Evolutionary conservation across 2,329 filamentous ascomycete genomes (phyloP), one percentile per base, ranked within the genome.

Genomic region (Cytospora chrysosperma): DNA sequence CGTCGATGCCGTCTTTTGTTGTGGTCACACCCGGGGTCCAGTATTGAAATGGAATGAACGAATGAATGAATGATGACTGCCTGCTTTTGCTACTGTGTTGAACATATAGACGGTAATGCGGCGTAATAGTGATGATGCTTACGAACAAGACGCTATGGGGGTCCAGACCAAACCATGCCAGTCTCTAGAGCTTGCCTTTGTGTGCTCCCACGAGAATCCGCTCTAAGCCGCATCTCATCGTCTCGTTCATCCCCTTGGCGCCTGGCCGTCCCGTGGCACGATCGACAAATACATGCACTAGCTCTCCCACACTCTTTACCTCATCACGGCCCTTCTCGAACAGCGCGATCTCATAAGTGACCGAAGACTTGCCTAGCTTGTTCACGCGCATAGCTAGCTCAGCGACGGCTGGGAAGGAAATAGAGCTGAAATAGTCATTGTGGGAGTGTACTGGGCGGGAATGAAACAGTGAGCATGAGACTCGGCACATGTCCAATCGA

Each of bases 311-410:
- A 13, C 92, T 92, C 72, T 90, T 92, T 12, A 95, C 91, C 24
- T 84, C 79, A 1, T 91, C 86, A 2, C 88, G 78, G 0, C 89
- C 91, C 65, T 85, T 82, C 72, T 92, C 88, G 71, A 97, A 98
- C 1, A 98, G 82, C 0, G 88, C 95, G 64, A 96, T 86, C 73
- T 98, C 94, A 72, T 97, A 98, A 15, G 87, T 91, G 10, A 96
- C 93, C 71, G 92, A 97, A 28, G 91, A 92, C 69, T 86, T 90
- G 4, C 93, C 93, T 9, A 98, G 82, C 75, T 89, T 93, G 69
- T 89, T 90, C 40, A 97, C 92, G 15, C 93, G 84, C 51, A 98
- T 76, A 1, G 88, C 91, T 5, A 97, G 81, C 69, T 97, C 92
- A 0, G 96, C 85, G 3, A 93, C 82, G 40, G 89, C 88, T 0